phyloP scores from a whole-genome alignment of 2,329 filamentous ascomycete species.

The Scedosporium aurantiacum region DNA sequence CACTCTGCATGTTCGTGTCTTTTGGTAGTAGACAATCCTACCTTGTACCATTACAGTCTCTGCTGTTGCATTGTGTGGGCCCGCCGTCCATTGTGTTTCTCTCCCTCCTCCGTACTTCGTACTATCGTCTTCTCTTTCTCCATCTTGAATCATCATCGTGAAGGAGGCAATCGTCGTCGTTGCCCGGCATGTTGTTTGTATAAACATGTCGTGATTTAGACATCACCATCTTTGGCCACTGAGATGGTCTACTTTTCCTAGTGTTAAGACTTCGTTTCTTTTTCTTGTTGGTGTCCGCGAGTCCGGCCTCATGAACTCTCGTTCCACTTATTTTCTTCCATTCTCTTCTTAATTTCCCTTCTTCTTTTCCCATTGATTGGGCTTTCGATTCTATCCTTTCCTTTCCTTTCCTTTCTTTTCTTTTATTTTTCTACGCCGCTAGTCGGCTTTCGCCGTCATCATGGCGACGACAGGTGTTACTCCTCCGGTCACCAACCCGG shows the following conservation, averaged over 20 bases:
- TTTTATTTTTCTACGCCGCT: conserved; percentile 16
- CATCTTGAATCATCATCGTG: conserved; percentile 1
- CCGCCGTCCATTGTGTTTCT: not conserved
- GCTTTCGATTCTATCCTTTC: conserved; percentile 22
- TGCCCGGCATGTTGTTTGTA: not conserved
- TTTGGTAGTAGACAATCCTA: not conserved
- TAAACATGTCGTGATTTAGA: conserved; percentile 2
- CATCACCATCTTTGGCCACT: not conserved
- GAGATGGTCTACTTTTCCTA: not conserved
- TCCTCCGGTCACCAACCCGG: conserved; percentile 3
- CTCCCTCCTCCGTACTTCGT: not conserved
- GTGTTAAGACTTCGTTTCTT: not conserved
- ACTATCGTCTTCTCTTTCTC: conserved; percentile 1
- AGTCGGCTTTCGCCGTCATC: conserved; percentile 7
- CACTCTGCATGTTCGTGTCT: not conserved
- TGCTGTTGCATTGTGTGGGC: not conserved
- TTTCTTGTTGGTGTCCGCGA: not conserved
- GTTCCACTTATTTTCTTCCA: conserved; percentile 6
- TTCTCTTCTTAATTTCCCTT: conserved; percentile 16
- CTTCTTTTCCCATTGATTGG: conserved; percentile 37
- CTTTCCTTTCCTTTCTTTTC: conserved; percentile 16
- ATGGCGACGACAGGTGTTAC: conserved; percentile 1
- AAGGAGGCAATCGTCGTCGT: not conserved
- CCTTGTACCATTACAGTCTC: not conserved
- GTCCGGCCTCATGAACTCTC: not conserved